Percentiles rank a stretch among this genome's conserved stretches.
Conservation (phyloP, 371 early-diverging fungal species). For the Lichtheimia hyalospora region DNA sequence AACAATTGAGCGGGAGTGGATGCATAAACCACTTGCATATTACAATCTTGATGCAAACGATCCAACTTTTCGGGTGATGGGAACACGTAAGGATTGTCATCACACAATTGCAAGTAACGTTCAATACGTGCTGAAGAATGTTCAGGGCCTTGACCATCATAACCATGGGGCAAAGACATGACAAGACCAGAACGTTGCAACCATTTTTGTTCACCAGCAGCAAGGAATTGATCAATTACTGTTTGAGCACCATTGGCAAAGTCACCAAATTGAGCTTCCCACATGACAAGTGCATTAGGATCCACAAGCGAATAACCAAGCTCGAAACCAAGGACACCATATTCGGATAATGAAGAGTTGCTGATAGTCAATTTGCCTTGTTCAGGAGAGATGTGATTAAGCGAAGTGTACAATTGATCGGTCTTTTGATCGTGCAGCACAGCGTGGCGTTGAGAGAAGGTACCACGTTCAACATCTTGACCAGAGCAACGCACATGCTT, state of each 20-base stretch:
- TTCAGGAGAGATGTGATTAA: slow-evolving; percentile 80
- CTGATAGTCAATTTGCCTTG: slow-evolving; percentile 89
- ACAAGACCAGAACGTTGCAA: slow-evolving; percentile 91
- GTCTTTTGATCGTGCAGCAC: slow-evolving; percentile 91
- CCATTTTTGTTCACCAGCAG: slow-evolving; percentile 97
- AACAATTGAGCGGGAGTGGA: slow-evolving; percentile 96
- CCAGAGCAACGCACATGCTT: slow-evolving; percentile 92
- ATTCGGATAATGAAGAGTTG: slow-evolving; percentile 97
- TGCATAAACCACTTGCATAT: slow-evolving; percentile 95
- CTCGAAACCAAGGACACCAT: slow-evolving; percentile 94
- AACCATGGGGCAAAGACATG: slow-evolving; percentile 95
- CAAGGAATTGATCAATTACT: slow-evolving; percentile 96
- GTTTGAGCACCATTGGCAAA: slow-evolving; percentile 96
- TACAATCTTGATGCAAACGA: slow-evolving; percentile 95
- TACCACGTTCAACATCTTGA: slow-evolving; percentile 98
- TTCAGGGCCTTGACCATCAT: slow-evolving; percentile 98
- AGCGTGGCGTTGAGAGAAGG: slow-evolving; percentile 97
- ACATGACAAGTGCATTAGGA: slow-evolving; percentile 90
- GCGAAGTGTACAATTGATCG: slow-evolving; percentile 69
- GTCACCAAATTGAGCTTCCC: slow-evolving; percentile 99
- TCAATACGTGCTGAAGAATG: slow-evolving; percentile 94
- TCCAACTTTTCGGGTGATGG: slow-evolving; percentile 78
- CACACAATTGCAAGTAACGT: slow-evolving; percentile 92
- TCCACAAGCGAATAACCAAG: slow-evolving; percentile 94
- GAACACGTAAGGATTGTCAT: slow-evolving; percentile 89